Conservation (phyloP, 139 green algal species). For the Coelastrella sp. region DNA sequence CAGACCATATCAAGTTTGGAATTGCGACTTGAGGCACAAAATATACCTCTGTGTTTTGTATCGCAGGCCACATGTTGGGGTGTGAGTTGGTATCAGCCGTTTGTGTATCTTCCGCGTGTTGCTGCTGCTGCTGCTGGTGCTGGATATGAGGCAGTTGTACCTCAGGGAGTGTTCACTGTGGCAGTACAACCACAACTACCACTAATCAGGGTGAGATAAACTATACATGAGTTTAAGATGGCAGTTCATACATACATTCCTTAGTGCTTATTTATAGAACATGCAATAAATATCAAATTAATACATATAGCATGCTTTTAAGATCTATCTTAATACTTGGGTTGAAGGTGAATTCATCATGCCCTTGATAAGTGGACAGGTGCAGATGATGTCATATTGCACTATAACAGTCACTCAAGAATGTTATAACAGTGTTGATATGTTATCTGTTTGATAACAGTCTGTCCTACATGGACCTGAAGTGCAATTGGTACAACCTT, state of each 20-base stretch:
- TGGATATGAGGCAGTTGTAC: neutral
- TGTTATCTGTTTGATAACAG: neutral
- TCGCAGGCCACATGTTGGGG: constrained; percentile 21
- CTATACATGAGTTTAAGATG: too few relatives aligned
- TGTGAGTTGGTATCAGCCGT: constrained; percentile 28
- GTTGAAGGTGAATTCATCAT: neutral
- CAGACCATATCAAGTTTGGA: neutral
- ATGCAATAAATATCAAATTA: neutral
- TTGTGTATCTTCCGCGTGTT: neutral
- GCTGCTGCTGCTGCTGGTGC: neutral
- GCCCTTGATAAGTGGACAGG: too few relatives aligned
- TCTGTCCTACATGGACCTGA: constrained; percentile 32
- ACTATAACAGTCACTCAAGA: neutral
- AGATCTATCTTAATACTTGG: neutral
- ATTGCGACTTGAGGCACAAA: too few relatives aligned
- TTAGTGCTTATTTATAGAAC: too few relatives aligned
- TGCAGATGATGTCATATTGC: neutral
- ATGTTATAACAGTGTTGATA: neutral
- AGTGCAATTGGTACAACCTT: constrained; percentile 2
- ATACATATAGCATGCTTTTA: neutral
- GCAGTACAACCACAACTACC: constrained; percentile 54
- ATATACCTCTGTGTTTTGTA: neutral
- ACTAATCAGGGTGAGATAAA: constrained; percentile 48
- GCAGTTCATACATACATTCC: too few relatives aligned
- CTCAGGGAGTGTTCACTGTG: constrained; percentile 31